These are phyloP conservation scores for Debaryomyces coudertii DNA, from an alignment of 1,139 yeast genomes.

Conservation along the genomic window DNA sequence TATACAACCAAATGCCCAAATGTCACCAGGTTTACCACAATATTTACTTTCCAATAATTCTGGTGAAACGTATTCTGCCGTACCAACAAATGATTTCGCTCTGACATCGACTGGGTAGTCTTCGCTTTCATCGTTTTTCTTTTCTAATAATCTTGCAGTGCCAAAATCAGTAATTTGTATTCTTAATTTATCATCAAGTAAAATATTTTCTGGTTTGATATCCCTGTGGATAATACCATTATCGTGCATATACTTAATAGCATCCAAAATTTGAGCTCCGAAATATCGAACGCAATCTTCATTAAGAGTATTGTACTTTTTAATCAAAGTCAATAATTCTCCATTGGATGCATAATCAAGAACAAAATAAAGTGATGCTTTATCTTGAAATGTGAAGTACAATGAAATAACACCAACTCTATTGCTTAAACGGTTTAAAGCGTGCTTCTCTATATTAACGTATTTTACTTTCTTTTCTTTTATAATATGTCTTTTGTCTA, in stretches of 20 bases:
- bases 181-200: constrained; percentile 64
- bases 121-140: constrained; percentile 42
- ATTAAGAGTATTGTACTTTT: constrained; percentile 74
- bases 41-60: constrained; percentile 69
- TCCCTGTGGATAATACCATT: constrained; percentile 82
- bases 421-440: constrained; percentile 80
- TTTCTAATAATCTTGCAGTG: constrained; percentile 66
- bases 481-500: constrained; percentile 92
- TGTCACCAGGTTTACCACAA: constrained; percentile 74
- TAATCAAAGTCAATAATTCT: constrained; percentile 78
- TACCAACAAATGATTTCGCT: constrained; percentile 79
- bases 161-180: constrained; percentile 82
- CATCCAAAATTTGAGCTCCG: constrained; percentile 64
- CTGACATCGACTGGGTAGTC: constrained; percentile 51
- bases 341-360: constrained; percentile 94
- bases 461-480: constrained; percentile 94
- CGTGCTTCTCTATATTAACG: constrained; percentile 93
- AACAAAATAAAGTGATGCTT: constrained; percentile 83
- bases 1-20: constrained; percentile 85
- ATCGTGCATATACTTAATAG: constrained; percentile 69
- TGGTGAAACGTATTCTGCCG: constrained; percentile 83
- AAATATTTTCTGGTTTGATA: constrained; percentile 75
- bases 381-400: constrained; percentile 93
- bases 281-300: constrained; percentile 78
- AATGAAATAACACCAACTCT: constrained; percentile 76